phyloP scores from a whole-genome alignment of 768 basidiomycete genomes.

The Cystofilobasidium ferigula region DNA sequence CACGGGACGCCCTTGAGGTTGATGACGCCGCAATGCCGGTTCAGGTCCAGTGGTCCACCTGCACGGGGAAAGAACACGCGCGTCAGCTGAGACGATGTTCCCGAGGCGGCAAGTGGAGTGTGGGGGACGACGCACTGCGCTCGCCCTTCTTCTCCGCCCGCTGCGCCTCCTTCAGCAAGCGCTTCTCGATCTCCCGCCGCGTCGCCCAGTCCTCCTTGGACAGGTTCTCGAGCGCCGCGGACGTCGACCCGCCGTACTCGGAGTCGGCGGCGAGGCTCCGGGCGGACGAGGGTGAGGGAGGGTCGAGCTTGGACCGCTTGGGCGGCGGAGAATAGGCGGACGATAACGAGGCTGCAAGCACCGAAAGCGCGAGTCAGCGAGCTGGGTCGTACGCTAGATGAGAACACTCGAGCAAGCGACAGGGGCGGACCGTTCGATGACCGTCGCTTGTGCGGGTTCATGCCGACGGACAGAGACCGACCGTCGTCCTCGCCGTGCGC shows the following conservation, averaged over 20 bases:
- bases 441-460: constrained; percentile 6
- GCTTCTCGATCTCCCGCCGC: not conserved
- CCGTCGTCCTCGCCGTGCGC: constrained; percentile 46
- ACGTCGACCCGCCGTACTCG: constrained; percentile 1
- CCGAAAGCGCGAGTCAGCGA: not conserved
- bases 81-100: not conserved
- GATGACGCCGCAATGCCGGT: constrained; percentile 91
- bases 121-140: constrained; percentile 40
- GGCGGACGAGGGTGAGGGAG: not conserved
- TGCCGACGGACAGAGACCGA: not conserved
- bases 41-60: constrained; percentile 58
- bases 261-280: not conserved
- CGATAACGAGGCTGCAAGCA: not conserved
- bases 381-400: not conserved
- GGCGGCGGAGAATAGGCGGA: not conserved
- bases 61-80: not conserved
- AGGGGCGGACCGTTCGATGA: constrained; percentile 17
- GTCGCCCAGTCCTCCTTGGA: constrained; percentile 44
- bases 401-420: not conserved
- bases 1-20: constrained; percentile 89
- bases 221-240: constrained; percentile 32
- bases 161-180: constrained; percentile 58
- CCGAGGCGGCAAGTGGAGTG: not conserved
- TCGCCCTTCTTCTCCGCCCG: constrained; percentile 64
- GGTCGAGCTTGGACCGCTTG: not conserved